Percentiles rank a stretch among this genome's conserved stretches.
These are phyloP conservation scores for Salix purpurea DNA, from an alignment of 345 rosid genomes.

Conservation along the genomic window DNA sequence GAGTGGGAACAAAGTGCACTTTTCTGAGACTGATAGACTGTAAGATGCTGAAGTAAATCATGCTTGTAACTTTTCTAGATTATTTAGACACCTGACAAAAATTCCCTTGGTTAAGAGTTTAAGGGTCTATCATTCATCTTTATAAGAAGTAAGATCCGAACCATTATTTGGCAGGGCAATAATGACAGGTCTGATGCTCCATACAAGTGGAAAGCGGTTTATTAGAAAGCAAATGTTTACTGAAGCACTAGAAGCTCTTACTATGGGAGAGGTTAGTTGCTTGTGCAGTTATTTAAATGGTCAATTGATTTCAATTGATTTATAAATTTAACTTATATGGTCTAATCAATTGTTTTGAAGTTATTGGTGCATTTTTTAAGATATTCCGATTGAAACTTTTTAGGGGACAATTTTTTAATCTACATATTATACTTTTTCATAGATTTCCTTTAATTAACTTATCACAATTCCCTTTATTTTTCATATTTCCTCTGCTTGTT, in stretches of 20 bases:
- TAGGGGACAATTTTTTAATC: background rate
- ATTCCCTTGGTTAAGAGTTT: background rate
- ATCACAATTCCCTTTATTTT: background rate
- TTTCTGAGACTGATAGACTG: conserved; percentile 82
- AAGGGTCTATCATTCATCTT: background rate
- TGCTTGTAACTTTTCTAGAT: background rate
- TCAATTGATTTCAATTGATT: background rate
- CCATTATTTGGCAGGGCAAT: conserved; percentile 49
- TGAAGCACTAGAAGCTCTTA: conserved; percentile 86
- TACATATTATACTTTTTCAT: background rate
- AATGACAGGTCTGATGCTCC: conserved; percentile 95
- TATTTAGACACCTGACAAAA: background rate
- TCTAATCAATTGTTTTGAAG: background rate
- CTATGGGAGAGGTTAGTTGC: conserved; percentile 81
- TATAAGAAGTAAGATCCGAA: conserved; percentile 3
- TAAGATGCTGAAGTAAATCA: conserved; percentile 20
- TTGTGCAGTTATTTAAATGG: background rate
- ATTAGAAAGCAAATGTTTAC: conserved; percentile 51
- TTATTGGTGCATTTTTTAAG: background rate
- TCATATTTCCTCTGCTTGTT: background rate
- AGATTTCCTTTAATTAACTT: background rate
- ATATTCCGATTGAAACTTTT: background rate
- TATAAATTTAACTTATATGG: background rate
- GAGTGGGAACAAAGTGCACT: conserved; percentile 55
- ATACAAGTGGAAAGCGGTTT: conserved; percentile 65